Percentiles rank a stretch among this genome's conserved stretches.
phyloP scores from a whole-genome alignment of 1,139 yeast genomes.

The Suhomyces coccinellae region DNA sequence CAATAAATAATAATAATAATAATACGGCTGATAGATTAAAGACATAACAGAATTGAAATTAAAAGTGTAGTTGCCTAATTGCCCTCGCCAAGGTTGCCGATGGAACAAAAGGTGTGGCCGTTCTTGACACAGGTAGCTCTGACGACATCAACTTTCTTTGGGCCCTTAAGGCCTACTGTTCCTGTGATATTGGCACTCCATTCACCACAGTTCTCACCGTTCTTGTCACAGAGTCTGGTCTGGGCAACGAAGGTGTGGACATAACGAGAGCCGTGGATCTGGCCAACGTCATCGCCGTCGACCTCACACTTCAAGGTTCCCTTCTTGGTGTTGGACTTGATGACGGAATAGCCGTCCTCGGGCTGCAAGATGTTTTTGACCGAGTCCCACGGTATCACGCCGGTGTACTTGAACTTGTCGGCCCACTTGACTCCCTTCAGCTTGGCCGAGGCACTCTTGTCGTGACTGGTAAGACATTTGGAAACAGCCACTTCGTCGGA shows the following conservation, averaged over 20 bases:
- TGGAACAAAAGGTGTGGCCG: not conserved
- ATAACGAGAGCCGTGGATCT: not conserved
- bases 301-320: not conserved
- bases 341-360: not conserved
- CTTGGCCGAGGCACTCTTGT: not conserved
- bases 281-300: not conserved
- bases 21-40: too few relatives aligned
- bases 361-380: not conserved
- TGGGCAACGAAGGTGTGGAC: not conserved
- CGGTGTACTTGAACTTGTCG: not conserved
- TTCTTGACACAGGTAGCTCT: not conserved
- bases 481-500: not conserved
- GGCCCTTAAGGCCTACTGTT: not conserved
- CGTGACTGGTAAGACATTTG: not conserved
- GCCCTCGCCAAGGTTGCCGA: too few relatives aligned
- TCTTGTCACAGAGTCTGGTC: not conserved
- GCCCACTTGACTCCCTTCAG: slow-evolving; percentile 2
- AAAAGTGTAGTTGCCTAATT: not conserved
- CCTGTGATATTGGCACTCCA: slow-evolving; percentile 3
- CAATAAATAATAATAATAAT: too few relatives aligned
- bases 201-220: slow-evolving; percentile 1
- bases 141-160: not conserved
- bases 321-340: not conserved
- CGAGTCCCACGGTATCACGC: not conserved
- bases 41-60: not conserved